A percentile compares a stretch with the other conserved stretches of the same genome.
Evolutionary conservation across 1,284 basidiomycete species (phyloP).

Genomic region (Macrocystidia cucumis): DNA sequence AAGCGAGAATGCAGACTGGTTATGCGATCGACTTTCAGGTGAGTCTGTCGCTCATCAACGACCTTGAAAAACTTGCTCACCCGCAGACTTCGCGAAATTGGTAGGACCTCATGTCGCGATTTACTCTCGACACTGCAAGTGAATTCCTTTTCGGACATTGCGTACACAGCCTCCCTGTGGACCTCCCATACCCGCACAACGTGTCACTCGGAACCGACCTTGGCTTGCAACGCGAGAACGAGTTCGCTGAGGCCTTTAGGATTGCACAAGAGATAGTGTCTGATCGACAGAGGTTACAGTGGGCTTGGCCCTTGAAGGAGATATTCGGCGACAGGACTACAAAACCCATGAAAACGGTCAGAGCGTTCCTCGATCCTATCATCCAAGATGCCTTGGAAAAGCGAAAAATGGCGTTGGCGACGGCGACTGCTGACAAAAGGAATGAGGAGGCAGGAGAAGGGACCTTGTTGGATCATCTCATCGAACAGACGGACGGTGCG

Average conservation of each 20-base stretch:
- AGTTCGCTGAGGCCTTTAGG: slow-evolving; percentile 25
- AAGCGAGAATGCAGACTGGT: slow-evolving; percentile 29
- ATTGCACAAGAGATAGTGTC: slow-evolving; percentile 31
- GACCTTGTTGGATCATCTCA: slow-evolving; percentile 42
- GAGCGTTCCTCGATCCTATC: slow-evolving; percentile 43
- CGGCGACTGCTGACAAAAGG: slow-evolving; percentile 14
- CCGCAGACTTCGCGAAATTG: not conserved
- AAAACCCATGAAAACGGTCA: slow-evolving; percentile 38
- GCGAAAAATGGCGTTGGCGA: slow-evolving; percentile 16
- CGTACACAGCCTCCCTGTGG: slow-evolving; percentile 29
- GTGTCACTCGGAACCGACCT: slow-evolving; percentile 11
- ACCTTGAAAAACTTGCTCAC: not conserved
- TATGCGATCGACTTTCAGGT: slow-evolving; percentile 47
- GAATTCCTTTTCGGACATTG: slow-evolving; percentile 46
- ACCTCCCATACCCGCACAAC: slow-evolving; percentile 36
- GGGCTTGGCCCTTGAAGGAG: slow-evolving; percentile 42
- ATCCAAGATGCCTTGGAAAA: slow-evolving; percentile 35
- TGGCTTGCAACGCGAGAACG: slow-evolving; percentile 16
- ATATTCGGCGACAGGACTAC: slow-evolving; percentile 36
- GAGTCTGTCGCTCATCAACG: not conserved
- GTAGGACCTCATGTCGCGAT: slow-evolving; percentile 35
- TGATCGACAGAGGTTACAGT: slow-evolving; percentile 26
- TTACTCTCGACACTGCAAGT: slow-evolving; percentile 48
- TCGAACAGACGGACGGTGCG: slow-evolving; percentile 40
- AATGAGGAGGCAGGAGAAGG: slow-evolving; percentile 23